phyloP scores from a whole-genome alignment of 1,139 yeast species.

The Candida sp. region DNA sequence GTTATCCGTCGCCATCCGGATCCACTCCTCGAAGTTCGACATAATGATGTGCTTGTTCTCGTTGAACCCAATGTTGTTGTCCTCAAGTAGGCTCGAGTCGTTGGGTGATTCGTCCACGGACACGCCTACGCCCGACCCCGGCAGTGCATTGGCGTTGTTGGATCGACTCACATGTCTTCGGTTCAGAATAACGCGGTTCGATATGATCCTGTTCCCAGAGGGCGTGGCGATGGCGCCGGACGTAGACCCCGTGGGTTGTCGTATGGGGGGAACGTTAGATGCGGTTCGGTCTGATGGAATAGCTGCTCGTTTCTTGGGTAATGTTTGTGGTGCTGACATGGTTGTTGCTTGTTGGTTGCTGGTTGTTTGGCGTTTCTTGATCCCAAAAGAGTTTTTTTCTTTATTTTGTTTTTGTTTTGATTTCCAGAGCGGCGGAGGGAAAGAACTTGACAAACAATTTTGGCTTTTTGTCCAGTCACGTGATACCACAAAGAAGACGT shows the following conservation, averaged over 20 bases:
- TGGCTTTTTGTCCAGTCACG: background rate
- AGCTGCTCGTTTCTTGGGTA: slow-evolving; percentile 13
- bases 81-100: slow-evolving; percentile 12
- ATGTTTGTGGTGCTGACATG: slow-evolving; percentile 9
- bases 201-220: slow-evolving; percentile 5
- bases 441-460: too few relatives aligned
- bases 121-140: too few relatives aligned
- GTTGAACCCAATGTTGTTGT: slow-evolving; percentile 46
- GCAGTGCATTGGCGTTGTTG: too few relatives aligned
- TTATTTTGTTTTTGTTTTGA: background rate
- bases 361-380: background rate
- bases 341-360: too few relatives aligned
- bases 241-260: too few relatives aligned
- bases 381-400: background rate
- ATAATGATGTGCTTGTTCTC: slow-evolving; percentile 50
- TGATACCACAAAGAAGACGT: too few relatives aligned
- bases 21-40: slow-evolving; percentile 87
- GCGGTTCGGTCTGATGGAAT: slow-evolving; percentile 2
- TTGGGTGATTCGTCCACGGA: slow-evolving; percentile 21
- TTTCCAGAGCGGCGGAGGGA: too few relatives aligned
- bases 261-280: too few relatives aligned
- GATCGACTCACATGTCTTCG: slow-evolving; percentile 5
- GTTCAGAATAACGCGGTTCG: slow-evolving; percentile 11
- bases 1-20: slow-evolving; percentile 88
- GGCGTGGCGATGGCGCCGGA: slow-evolving; percentile 1